A percentile compares a stretch with the other conserved stretches of the same genome.
phyloP scores from a whole-genome alignment of 1,284 basidiomycete species.

The Microstroma glucosiphilum region DNA sequence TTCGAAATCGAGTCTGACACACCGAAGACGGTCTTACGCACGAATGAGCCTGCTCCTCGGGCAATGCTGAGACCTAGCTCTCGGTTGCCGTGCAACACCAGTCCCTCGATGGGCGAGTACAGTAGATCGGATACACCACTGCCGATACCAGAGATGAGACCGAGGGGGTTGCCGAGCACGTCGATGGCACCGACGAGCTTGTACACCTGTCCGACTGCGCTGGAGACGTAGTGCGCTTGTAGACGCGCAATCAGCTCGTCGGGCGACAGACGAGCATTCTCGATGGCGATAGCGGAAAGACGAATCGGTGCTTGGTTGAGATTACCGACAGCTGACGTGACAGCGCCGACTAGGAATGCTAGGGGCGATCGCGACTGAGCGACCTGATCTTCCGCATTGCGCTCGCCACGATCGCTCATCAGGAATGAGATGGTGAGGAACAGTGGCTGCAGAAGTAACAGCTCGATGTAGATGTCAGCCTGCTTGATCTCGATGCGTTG shows the following conservation, averaged over 20 bases:
- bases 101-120: conserved; percentile 96
- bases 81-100: conserved; percentile 92
- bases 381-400: conserved; percentile 71
- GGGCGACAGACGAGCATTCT: conserved; percentile 82
- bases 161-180: conserved; percentile 76
- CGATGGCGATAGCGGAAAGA: conserved; percentile 88
- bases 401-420: conserved; percentile 65
- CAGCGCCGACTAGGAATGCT: conserved; percentile 84
- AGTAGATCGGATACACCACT: conserved; percentile 98
- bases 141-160: conserved; percentile 95
- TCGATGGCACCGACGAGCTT: conserved; percentile 93
- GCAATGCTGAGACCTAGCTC: conserved; percentile 96
- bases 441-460: conserved; percentile 93
- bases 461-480: conserved; percentile 86
- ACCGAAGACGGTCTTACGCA: conserved; percentile 98
- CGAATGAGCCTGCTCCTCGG: conserved; percentile 75
- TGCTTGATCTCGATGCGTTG: conserved; percentile 5
- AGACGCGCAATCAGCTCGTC: conserved; percentile 80
- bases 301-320: conserved; percentile 94
- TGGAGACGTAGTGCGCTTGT: conserved; percentile 87
- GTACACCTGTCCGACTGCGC: conserved; percentile 87
- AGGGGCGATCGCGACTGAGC: conserved; percentile 64
- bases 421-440: conserved; percentile 91
- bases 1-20: conserved; percentile 93
- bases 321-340: conserved; percentile 96